Base-by-base conservation (phyloP, 2,329 filamentous ascomycete species). In the Aspergillus awamori region DNA sequence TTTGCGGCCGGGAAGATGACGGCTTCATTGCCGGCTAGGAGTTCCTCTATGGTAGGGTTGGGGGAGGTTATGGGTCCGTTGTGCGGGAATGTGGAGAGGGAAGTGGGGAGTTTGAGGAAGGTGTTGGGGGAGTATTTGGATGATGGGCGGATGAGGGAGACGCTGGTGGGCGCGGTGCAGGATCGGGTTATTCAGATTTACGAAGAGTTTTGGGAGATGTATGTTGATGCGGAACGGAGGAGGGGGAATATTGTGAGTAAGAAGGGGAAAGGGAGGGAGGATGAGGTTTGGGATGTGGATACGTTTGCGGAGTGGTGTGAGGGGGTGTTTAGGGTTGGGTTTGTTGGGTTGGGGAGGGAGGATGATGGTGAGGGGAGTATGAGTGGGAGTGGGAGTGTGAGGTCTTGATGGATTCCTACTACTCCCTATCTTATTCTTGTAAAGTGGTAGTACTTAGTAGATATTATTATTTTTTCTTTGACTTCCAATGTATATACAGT, bases 261-360 rank as follows among this genome's bases (percentile, higher is more conserved):
- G 60, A 87, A 87, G 70, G 84, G 84, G n/a, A 88, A 87, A 67
- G 84, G 82, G 0, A 77, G 83, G 41, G 86, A 87, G 67, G 84
- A 87, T 69, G 85, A 84, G 39, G 81, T 88, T 5, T 89, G 86
- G 87, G 86, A 89, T 70, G 80, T 85, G 6, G 85, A 88, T 64
- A 83, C 84, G 5, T 90, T 90, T 73, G 81, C 79, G 2, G 86
- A 88, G 67, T 88, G 86, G 82, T 85, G 84, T 63, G 83, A 82
- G 59, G 78, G 80, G 39, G 78, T 87, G 2, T 90, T 90, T 72
- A 79, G 80, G 53, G 84, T 87, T 15, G 83, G 84, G 0, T 77
- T 79, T 51, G 69, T 76, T 71, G 45, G 64, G 64, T 67, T 66
- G 41, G 65, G 70, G 20, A 67, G 73, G 28, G 73, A 73, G n/a